Percentiles rank a stretch among this genome's conserved stretches.
Evolutionary conservation across 1,284 basidiomycete species (phyloP).

Genomic region (Trichosporon faecale): DNA sequence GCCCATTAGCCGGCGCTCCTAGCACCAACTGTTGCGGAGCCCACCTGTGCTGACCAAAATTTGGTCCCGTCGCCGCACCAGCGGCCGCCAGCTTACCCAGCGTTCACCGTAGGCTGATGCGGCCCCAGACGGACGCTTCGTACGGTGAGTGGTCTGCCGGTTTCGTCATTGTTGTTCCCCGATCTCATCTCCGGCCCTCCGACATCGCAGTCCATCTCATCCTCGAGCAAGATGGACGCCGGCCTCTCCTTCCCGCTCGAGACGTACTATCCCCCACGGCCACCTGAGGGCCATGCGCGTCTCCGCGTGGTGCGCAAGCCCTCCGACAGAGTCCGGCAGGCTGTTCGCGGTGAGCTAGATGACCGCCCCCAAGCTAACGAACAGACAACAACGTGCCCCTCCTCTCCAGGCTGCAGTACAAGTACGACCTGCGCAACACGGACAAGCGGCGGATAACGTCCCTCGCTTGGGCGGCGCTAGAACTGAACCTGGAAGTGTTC

Average conservation of each 20-base stretch:
- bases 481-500: slow-evolving; percentile 81
- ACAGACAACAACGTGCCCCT: slow-evolving; percentile 87
- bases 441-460: slow-evolving; percentile 73
- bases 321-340: slow-evolving; percentile 37
- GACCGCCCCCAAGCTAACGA: slow-evolving; percentile 1
- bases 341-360: slow-evolving; percentile 40
- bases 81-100: too few relatives aligned
- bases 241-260: not conserved
- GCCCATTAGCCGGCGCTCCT: not conserved
- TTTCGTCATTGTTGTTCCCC: not conserved
- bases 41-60: not conserved
- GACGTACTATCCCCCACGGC: not conserved
- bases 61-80: not conserved
- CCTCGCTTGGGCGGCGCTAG: slow-evolving; percentile 78
- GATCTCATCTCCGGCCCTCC: not conserved
- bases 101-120: not conserved
- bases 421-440: slow-evolving; percentile 76
- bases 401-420: slow-evolving; percentile 69
- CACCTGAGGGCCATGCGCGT: slow-evolving; percentile 15
- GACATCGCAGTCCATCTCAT: not conserved
- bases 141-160: not conserved
- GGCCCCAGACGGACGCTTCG: not conserved
- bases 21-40: not conserved
- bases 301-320: slow-evolving; percentile 40
- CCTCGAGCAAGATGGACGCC: slow-evolving; percentile 10